Evolutionary conservation across 192 early-diverging fungal species (phyloP), one percentile per base, ranked within the genome.

Genomic region (Coemansia sp.): DNA sequence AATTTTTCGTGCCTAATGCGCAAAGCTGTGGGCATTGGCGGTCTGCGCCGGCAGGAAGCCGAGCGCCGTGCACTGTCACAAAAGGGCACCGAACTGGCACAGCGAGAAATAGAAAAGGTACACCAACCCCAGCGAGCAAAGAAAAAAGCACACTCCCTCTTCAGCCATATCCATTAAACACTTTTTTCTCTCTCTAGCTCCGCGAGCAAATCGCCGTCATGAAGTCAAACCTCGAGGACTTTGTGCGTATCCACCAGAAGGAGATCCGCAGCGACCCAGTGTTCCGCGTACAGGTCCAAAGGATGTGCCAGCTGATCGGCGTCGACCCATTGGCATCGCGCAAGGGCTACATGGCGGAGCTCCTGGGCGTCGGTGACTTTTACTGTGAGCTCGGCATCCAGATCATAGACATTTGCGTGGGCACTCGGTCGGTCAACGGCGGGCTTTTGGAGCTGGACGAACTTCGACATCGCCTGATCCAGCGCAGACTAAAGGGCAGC

Each of bases 301-400:
- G 83, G 14, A 95, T 98, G 94, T 98, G 97, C 67, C 83, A 84
- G 34, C 85, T 91, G 40, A 90, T 96, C 67, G 95, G 95, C 8
- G 91, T 98, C 2, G 96, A 98, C 76, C 96, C 96, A 7, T 79
- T 98, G 35, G 92, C 91, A 84, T 93, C 94, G 38, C 94, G 93
- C 62, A 98, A 98, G 70, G 92, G 95, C 21, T 93, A 93, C 61
- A 95, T 95, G 97, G 85, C 93, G 0, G 95, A 95, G 53, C 72
- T 98, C 9, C 72, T 98, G 3, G 97, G 97, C 0, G 88, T 97
- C 6, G 93, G 95, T 14, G 94, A 97, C 68, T 98, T 98, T 78
- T 98, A 98, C 76, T 97, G 94, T 63, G 93, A 97, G 50, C 83
- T 98, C 4, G 91, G 88, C 0, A 87, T 98, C n/a, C 94, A 95